A percentile compares a stretch with the other conserved stretches of the same genome.
These are phyloP conservation scores for Nepenthes gracilis DNA, from an alignment of 148 eudicot species.

Conservation along the genomic window DNA sequence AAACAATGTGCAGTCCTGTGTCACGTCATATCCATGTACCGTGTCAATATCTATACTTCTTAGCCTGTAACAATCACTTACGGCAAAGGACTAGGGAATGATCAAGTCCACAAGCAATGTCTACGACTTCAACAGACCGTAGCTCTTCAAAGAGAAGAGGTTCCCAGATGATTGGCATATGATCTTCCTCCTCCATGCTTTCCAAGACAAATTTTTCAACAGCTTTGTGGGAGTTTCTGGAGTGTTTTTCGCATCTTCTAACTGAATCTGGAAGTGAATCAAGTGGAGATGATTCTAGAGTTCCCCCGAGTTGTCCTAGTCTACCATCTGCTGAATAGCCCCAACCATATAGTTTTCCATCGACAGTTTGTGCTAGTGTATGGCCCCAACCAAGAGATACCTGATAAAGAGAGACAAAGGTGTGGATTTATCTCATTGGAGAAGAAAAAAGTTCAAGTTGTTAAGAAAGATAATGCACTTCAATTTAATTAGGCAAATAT, in stretches of 20 bases:
- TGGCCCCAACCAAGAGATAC: constrained; percentile 98
- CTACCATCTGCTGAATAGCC: constrained; percentile 96
- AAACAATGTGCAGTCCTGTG: no score
- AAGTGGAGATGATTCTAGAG: constrained; percentile 46
- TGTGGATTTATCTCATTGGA: neutral
- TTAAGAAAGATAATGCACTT: neutral
- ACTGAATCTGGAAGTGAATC: constrained; percentile 31
- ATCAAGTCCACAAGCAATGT: constrained; percentile 83
- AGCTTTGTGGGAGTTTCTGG: constrained; percentile 32
- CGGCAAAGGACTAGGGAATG: constrained; percentile 72
- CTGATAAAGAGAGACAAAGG: constrained; percentile 21
- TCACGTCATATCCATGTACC: neutral
- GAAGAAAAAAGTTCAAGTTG: neutral
- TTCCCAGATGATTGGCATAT: constrained; percentile 94
- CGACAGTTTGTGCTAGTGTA: constrained; percentile 61
- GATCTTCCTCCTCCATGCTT: constrained; percentile 79
- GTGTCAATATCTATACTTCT: neutral
- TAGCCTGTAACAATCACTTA: constrained; percentile 27
- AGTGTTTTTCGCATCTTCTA: constrained; percentile 14
- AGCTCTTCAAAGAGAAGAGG: constrained; percentile 57
- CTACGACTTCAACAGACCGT: constrained; percentile 31
- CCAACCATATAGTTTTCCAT: constrained; percentile 89
- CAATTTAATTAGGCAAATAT: neutral
- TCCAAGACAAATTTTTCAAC: constrained; percentile 67
- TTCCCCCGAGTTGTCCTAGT: constrained; percentile 56